Conservation (phyloP, 352 stramenopile genomes). For the Thalassiosira livingstoniorum region DNA sequence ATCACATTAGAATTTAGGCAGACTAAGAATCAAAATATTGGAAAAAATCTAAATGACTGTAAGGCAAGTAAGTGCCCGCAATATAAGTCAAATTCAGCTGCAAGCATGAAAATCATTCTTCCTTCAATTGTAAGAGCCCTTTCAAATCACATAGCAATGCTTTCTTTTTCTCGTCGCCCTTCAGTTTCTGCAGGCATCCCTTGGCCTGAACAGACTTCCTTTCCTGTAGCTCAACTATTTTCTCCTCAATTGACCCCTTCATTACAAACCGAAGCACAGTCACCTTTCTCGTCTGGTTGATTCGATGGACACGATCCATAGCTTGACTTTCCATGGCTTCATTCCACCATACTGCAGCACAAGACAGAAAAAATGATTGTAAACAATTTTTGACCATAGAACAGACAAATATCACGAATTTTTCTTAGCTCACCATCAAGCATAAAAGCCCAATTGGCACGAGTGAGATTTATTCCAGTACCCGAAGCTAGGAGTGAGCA, state of each 20-base stretch:
- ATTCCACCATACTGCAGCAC: conserved; percentile 97
- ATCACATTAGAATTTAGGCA: too few relatives aligned
- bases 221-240: conserved; percentile 60
- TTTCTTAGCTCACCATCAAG: too few relatives aligned
- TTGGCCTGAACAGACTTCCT: conserved; percentile 59
- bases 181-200: conserved; percentile 58
- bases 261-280: conserved; percentile 68
- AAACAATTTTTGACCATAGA: too few relatives aligned
- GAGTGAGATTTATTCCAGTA: conserved; percentile 74
- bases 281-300: conserved; percentile 96
- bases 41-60: too few relatives aligned
- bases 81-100: too few relatives aligned
- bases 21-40: too few relatives aligned
- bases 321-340: conserved; percentile 92
- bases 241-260: conserved; percentile 63
- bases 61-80: too few relatives aligned
- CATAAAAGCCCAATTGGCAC: conserved; percentile 71
- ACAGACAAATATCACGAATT: too few relatives aligned
- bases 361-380: too few relatives aligned
- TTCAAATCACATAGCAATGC: conserved; percentile 48
- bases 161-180: conserved; percentile 52
- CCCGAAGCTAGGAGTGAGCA: conserved; percentile 58
- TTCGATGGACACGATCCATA: conserved; percentile 95
- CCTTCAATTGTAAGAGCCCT: conserved; percentile 57
- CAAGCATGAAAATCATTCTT: conserved; percentile 35